A percentile compares a stretch with the other conserved stretches of the same genome.
Evolutionary conservation across 2,329 filamentous ascomycete species (phyloP).

Genomic region (Sclerotinia borealis): DNA sequence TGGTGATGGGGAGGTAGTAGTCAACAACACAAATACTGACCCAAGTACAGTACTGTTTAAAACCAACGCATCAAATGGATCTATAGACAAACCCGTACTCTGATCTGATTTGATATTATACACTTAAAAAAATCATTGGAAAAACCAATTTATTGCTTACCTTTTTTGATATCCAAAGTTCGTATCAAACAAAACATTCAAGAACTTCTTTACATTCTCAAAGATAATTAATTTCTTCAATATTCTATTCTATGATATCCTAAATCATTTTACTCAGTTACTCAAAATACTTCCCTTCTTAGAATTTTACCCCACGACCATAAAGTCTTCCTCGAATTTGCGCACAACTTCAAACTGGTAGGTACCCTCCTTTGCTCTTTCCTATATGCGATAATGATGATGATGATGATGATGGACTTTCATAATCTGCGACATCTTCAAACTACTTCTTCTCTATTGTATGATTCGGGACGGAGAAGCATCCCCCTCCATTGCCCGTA

Average conservation of each 20-base stretch:
- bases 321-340: constrained; percentile 8
- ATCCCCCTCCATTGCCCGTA: constrained; percentile 13
- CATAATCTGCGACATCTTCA: constrained; percentile 8
- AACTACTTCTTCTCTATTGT: constrained; percentile 16
- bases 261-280: neutral
- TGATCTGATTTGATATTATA: neutral
- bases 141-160: neutral
- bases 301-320: constrained; percentile 6
- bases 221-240: neutral
- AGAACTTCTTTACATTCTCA: neutral
- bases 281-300: neutral
- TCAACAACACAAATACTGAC: constrained; percentile 11
- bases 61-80: neutral
- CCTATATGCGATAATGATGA: neutral
- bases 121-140: neutral
- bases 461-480: constrained; percentile 19
- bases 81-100: neutral
- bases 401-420: neutral
- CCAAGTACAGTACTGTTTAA: too few species aligned
- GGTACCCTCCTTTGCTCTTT: constrained; percentile 4
- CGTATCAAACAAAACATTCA: neutral
- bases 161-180: neutral
- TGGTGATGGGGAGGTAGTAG: neutral
- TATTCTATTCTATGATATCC: neutral
- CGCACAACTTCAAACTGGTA: constrained; percentile 6